phyloP scores from a whole-genome alignment of 2,329 filamentous ascomycete species.

The Colletotrichum musae region DNA sequence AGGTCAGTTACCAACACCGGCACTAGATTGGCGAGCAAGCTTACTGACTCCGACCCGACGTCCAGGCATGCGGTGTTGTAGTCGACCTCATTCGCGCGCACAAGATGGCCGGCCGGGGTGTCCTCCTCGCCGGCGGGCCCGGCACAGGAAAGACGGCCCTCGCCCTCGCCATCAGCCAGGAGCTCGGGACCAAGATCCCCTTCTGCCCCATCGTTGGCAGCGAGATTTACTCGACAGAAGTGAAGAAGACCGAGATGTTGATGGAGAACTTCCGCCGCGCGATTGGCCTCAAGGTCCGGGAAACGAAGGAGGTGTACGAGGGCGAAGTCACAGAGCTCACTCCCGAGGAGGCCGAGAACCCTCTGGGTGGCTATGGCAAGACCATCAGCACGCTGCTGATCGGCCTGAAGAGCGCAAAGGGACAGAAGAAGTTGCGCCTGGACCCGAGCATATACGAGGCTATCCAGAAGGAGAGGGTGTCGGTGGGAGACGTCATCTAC shows the following conservation, averaged over 20 bases:
- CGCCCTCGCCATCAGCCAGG: constrained; percentile 94
- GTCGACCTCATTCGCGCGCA: constrained; percentile 96
- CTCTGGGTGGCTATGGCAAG: constrained; percentile 94
- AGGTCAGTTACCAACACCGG: constrained; percentile 69
- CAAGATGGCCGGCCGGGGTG: constrained; percentile 97
- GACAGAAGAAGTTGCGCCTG: constrained; percentile 96
- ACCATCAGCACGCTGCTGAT: constrained; percentile 97
- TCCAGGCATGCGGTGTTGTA: constrained; percentile 92
- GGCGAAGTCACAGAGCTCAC: constrained; percentile 98
- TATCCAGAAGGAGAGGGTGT: constrained; percentile 97
- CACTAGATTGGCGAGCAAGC: neutral
- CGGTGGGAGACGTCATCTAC: constrained; percentile 97
- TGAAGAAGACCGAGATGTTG: constrained; percentile 98
- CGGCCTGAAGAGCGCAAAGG: constrained; percentile 93
- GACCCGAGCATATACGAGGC: constrained; percentile 99
- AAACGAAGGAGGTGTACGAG: constrained; percentile 99
- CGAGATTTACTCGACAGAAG: constrained; percentile 97
- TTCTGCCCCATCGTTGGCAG: constrained; percentile 99
- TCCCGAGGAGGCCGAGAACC: constrained; percentile 98
- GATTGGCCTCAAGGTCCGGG: constrained; percentile 95
- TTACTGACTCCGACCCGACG: constrained; percentile 35
- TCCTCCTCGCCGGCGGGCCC: constrained; percentile 92
- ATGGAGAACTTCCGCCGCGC: constrained; percentile 99
- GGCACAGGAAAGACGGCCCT: constrained; percentile 98
- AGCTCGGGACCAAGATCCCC: constrained; percentile 96